Percentiles rank a stretch among this genome's conserved stretches.
Evolutionary conservation across 2,329 filamentous ascomycete genomes (phyloP).

Genomic region (Westerdykella ornata): DNA sequence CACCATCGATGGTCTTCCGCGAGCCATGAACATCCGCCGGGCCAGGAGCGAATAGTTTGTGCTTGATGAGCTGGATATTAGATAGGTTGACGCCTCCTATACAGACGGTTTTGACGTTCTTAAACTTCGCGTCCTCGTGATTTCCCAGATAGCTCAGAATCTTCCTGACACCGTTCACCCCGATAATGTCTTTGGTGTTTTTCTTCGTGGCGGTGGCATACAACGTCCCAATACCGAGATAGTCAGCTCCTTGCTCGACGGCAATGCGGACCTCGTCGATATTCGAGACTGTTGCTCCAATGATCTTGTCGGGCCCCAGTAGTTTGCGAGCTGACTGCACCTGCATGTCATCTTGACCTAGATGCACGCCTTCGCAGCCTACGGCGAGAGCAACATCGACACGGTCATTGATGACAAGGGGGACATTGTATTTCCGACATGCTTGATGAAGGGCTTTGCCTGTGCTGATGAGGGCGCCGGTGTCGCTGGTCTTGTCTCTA

Average conservation of each 20-base stretch:
- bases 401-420: constrained; percentile 87
- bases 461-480: constrained; percentile 61
- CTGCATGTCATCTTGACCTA: constrained; percentile 90
- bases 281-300: constrained; percentile 79
- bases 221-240: constrained; percentile 84
- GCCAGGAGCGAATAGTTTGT: constrained; percentile 49
- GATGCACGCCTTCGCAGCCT: constrained; percentile 84
- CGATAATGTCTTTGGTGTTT: constrained; percentile 77
- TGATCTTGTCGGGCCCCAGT: constrained; percentile 70
- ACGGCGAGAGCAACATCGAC: constrained; percentile 82
- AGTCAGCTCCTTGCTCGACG: constrained; percentile 71
- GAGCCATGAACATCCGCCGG: constrained; percentile 11
- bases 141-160: constrained; percentile 57
- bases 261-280: constrained; percentile 66
- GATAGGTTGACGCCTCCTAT: constrained; percentile 80
- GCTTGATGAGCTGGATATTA: constrained; percentile 68
- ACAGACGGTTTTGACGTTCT: constrained; percentile 55
- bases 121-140: constrained; percentile 25
- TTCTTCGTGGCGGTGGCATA: constrained; percentile 78
- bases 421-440: constrained; percentile 61
- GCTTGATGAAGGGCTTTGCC: constrained; percentile 65
- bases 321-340: constrained; percentile 61
- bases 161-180: constrained; percentile 60
- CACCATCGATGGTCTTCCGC: constrained; percentile 62
- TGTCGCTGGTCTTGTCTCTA: constrained; percentile 79